Evolutionary conservation across 2,329 filamentous ascomycete genomes (phyloP).

Genomic region (Emericellopsis atlantica): DNA sequence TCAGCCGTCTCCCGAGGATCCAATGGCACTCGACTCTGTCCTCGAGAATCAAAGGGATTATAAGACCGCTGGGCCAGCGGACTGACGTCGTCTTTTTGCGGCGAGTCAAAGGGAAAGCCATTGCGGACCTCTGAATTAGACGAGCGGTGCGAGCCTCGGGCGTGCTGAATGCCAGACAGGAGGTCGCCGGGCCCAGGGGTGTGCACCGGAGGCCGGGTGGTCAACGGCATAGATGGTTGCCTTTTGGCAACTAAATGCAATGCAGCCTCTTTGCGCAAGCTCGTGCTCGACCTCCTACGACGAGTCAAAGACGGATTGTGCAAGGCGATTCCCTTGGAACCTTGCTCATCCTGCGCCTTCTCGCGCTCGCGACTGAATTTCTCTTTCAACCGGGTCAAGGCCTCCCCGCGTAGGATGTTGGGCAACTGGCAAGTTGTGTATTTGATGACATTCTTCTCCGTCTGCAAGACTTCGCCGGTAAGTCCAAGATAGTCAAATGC

Average conservation of each 20-base stretch:
- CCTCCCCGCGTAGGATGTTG: constrained; percentile 75
- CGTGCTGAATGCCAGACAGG: constrained; percentile 62
- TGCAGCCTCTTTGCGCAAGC: constrained; percentile 66
- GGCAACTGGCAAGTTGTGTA: constrained; percentile 87
- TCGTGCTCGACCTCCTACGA: constrained; percentile 59
- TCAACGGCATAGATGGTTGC: constrained; percentile 1
- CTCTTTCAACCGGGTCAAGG: constrained; percentile 75
- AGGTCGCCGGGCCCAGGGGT: constrained; percentile 65
- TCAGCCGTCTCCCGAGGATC: constrained; percentile 73
- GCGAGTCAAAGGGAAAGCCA: constrained; percentile 3
- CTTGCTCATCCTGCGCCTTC: constrained; percentile 66
- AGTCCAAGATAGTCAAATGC: constrained; percentile 90
- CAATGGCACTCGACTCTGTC: constrained; percentile 33
- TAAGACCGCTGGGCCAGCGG: constrained; percentile 38
- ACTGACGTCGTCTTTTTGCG: constrained; percentile 20
- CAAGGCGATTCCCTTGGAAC: constrained; percentile 79
- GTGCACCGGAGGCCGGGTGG: constrained; percentile 19
- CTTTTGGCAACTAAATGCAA: constrained; percentile 51
- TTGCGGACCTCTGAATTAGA: constrained; percentile 8
- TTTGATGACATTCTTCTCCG: constrained; percentile 86
- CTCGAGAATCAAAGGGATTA: constrained; percentile 43
- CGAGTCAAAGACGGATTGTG: constrained; percentile 63
- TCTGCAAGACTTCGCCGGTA: constrained; percentile 81
- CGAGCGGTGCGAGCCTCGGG: constrained; percentile 42
- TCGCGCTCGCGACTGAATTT: constrained; percentile 84